A percentile compares a stretch with the other conserved stretches of the same genome.
Evolutionary conservation across 257 asterid genomes (phyloP).

Genomic region (Ballota nigra): DNA sequence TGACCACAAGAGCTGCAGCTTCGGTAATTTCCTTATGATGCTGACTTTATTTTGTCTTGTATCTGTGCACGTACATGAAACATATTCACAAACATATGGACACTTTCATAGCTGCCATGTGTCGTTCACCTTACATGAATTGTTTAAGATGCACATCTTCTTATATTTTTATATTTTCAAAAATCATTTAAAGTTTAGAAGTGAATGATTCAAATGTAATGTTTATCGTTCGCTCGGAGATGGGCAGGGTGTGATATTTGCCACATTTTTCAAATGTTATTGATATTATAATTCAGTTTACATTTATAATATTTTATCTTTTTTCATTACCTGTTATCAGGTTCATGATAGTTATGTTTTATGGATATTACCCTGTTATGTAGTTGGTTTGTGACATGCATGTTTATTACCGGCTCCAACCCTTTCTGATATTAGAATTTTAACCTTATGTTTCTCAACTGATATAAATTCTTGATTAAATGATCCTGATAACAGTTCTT

Average conservation of each 20-base stretch:
- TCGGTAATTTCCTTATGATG: conserved; percentile 54
- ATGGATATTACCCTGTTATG: conserved; percentile 1
- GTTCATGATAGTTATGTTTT: background rate
- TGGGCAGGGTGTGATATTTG: background rate
- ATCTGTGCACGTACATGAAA: background rate
- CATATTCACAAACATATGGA: background rate
- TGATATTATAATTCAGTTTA: background rate
- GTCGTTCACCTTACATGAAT: background rate
- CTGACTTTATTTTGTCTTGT: conserved; percentile 12
- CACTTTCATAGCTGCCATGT: conserved; percentile 11
- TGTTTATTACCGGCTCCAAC: background rate
- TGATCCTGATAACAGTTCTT: background rate
- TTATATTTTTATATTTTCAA: background rate
- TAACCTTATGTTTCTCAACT: conserved; percentile 4
- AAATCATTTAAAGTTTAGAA: background rate
- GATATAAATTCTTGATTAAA: background rate
- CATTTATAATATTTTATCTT: background rate
- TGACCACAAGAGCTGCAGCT: conserved; percentile 99
- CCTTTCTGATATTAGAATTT: background rate
- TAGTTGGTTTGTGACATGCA: background rate
- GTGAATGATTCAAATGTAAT: background rate
- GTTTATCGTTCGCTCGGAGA: background rate
- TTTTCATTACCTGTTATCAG: conserved; percentile 9
- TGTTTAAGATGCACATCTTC: background rate
- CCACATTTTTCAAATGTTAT: background rate